Conservation (phyloP, 148 eudicot species). For the Silene conica region DNA sequence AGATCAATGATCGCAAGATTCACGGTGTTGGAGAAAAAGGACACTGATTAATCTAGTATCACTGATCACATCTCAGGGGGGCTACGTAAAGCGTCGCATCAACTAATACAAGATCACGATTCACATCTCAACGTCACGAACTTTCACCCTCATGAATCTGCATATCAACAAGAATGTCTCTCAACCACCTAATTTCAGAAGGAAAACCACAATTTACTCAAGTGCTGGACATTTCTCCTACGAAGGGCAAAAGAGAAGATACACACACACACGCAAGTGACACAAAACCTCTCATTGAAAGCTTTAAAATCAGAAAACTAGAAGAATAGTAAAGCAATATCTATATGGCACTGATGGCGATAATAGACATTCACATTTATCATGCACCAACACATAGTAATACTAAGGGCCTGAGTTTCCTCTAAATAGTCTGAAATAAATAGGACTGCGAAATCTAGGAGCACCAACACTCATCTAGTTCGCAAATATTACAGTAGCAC, state of each 20-base stretch:
- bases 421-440: conserved; percentile 5
- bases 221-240: not conserved
- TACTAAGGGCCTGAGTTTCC: not conserved
- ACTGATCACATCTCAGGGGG: not conserved
- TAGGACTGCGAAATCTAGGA: conserved; percentile 1
- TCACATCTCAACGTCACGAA: conserved; percentile 2
- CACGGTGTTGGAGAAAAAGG: not conserved
- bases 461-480: conserved; percentile 9
- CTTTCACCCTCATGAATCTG: conserved; percentile 17
- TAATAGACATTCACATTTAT: not conserved
- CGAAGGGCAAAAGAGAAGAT: not conserved
- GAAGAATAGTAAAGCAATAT: not conserved
- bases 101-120: conserved; percentile 15
- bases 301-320: not conserved
- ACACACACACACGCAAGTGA: not conserved
- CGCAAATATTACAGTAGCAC: conserved; percentile 20
- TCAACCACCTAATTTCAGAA: conserved; percentile 11
- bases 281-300: no score
- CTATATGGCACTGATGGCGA: not conserved
- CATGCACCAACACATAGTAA: not conserved
- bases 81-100: conserved; percentile 5
- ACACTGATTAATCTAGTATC: not conserved
- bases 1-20: not conserved
- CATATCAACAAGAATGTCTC: conserved; percentile 10
- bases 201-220: not conserved